Evolutionary conservation across 2,329 filamentous ascomycete species (phyloP), one percentile per base, ranked within the genome.

Genomic region (Calonectria honghensis): DNA sequence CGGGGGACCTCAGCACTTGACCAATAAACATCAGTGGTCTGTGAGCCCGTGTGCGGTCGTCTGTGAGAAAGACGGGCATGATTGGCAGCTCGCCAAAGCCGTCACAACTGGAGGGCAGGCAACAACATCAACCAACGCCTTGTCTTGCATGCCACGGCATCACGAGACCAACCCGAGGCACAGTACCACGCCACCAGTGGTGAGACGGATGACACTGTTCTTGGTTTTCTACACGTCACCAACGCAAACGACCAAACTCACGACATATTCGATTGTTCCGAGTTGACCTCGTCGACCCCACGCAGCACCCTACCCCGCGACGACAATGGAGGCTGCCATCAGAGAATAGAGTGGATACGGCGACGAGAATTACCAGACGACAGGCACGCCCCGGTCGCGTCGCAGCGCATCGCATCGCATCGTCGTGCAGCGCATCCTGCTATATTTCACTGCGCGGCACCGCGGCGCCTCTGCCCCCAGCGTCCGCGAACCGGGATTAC

Each of bases 151-250:
- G 24, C 27, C 59, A 45, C 11, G 66, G 4, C 67, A 73, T 70
- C 67, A 73, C 50, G 66, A 66, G 72, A 73, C 29, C 50, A 59
- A 51, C 72, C 67, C 45, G 50, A 70, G 72, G 72, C 72, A 66
- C 5, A 18, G 29, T 7, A 48, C 59, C 66, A 73, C 61, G 59
- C 72, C 72, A 73, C 72, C 13, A 10, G 39, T 64, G 29, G 52
- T 50, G 63, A 59, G 69, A 71, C 48, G 59, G 52, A 37, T 37
- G 24, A 31, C 50, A 50, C 29, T 51, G 35, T 39, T 51, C 27
- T 65, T 61, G 29, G 31, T 20, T 68, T 68, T 52, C 35, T 52
- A 35, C 45, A 73, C 51, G 50, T 68, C 65, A 57, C 59, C 29
- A 37, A 4, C 24, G 20, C 41, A 57, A 61, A 31, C 31, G 35